Conservation (phyloP, 1,284 basidiomycete species). For the Moniliella sp. region DNA sequence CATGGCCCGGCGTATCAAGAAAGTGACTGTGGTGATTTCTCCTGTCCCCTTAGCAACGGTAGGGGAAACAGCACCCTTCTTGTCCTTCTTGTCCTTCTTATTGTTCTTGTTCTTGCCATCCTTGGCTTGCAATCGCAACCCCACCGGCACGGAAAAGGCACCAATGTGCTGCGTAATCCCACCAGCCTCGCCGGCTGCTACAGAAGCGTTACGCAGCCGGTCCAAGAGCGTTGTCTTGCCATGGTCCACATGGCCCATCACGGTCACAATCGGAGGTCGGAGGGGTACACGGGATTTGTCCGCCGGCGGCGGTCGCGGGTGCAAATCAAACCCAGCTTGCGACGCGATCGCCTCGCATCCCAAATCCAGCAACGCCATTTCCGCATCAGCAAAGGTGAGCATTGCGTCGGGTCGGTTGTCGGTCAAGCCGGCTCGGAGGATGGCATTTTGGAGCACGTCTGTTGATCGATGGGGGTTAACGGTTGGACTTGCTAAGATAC, state of each 20-base stretch:
- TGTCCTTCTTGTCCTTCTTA: too few species aligned
- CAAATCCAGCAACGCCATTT: slow-evolving; percentile 21
- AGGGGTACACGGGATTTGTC: slow-evolving; percentile 38
- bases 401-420: slow-evolving; percentile 23
- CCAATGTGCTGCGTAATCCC: slow-evolving; percentile 98
- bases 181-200: slow-evolving; percentile 81
- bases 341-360: slow-evolving; percentile 14
- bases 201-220: slow-evolving; percentile 67
- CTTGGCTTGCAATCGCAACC: slow-evolving; percentile 1
- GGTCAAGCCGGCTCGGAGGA: slow-evolving; percentile 14
- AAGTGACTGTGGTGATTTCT: slow-evolving; percentile 46
- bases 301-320: slow-evolving; percentile 39
- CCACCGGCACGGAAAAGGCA: slow-evolving; percentile 74
- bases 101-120: too few species aligned
- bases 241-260: slow-evolving; percentile 98
- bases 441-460: slow-evolving; percentile 14
- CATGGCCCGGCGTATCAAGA: slow-evolving; percentile 92
- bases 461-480: too few species aligned
- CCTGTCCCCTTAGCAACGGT: too few species aligned
- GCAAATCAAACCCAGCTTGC: slow-evolving; percentile 24
- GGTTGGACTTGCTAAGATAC: too few species aligned
- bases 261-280: slow-evolving; percentile 73
- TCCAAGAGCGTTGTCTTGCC: slow-evolving; percentile 94
- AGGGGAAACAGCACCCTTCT: too few species aligned
- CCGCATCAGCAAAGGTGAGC: slow-evolving; percentile 25